Evolutionary conservation across 306 rosid species (phyloP).

Genomic region (Phaseolus lunatus): DNA sequence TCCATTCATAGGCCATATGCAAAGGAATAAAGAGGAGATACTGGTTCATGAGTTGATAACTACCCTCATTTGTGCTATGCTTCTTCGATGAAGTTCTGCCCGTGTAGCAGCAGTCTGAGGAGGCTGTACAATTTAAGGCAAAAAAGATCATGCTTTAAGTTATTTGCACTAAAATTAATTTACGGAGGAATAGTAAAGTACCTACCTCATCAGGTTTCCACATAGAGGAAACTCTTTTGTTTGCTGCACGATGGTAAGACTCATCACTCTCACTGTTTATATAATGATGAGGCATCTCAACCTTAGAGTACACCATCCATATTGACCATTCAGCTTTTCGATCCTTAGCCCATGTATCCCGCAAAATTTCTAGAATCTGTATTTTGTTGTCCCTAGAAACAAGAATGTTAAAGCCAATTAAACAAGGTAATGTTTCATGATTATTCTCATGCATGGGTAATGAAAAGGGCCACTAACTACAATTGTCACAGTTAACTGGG

Average conservation of each 20-base stretch:
- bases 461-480: conserved; percentile 5
- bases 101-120: conserved; percentile 71
- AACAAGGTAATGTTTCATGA: conserved; percentile 17
- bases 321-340: conserved; percentile 90
- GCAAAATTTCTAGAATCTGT: conserved; percentile 66
- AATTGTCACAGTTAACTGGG: neutral
- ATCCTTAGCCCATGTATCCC: conserved; percentile 76
- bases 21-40: conserved; percentile 29
- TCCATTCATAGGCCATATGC: conserved; percentile 29
- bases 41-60: conserved; percentile 34
- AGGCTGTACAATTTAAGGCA: conserved; percentile 59
- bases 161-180: neutral
- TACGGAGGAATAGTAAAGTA: conserved; percentile 33
- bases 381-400: conserved; percentile 70
- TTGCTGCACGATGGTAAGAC: conserved; percentile 55
- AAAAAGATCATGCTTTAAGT: conserved; percentile 15
- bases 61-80: conserved; percentile 87
- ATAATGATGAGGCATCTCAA: conserved; percentile 89
- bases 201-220: conserved; percentile 80
- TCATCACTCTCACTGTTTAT: conserved; percentile 61
- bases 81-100: conserved; percentile 86
- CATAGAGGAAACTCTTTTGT: conserved; percentile 66
- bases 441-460: conserved; percentile 8
- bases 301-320: conserved; percentile 93
- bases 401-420: conserved; percentile 42